Base-by-base conservation (phyloP, 257 asterid genomes). In the Solanum chaucha region DNA sequence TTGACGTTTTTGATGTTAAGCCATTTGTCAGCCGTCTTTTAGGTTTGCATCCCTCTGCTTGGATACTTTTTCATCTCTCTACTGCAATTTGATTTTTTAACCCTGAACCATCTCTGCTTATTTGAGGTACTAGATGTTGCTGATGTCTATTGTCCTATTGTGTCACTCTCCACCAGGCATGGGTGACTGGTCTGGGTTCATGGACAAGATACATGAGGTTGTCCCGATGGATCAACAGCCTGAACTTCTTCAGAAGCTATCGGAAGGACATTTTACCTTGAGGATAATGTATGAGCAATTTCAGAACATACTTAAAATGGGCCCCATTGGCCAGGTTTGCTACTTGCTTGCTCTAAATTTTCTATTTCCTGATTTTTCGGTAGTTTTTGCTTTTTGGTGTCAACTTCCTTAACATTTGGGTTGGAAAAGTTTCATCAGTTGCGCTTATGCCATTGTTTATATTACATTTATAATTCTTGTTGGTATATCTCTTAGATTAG, bases 141-240 rank as follows among this genome's bases (percentile, higher is more conserved):
- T 81, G 30, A 81, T 81, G 40, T 81, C 68, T 46, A 51, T 81
- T 81, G 10, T 81, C 85, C 44, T 46, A 46, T 81, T 48, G 68
- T 81, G 30, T 48, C 68, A 3, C 35, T 48, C 82, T 82, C 86
- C 86, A 22, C 70, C 38, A 96, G 99, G 99, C 67, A 94, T 94
- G 98, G 99, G 99, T 84, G 99, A 97, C 89, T 95, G 93, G 98
- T 93, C 99, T 85, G 99, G 99, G 26, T 95, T 97, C 92, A 93
- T 96, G 98, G 98, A 97, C 93, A 97, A 95, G 92, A 93, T 97
- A 87, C 99, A 96, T 30, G 99, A 97, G 88, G 98, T 94, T 86
- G 99, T 97, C 87, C 99, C 99, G 0, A 94, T 93, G 98, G 99
- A 97, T 87, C 98, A 97, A 90, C 99, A 97, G 91, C 98, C 98